Base-by-base conservation (phyloP, 2,329 filamentous ascomycete species). In the Claviceps spartinae region DNA sequence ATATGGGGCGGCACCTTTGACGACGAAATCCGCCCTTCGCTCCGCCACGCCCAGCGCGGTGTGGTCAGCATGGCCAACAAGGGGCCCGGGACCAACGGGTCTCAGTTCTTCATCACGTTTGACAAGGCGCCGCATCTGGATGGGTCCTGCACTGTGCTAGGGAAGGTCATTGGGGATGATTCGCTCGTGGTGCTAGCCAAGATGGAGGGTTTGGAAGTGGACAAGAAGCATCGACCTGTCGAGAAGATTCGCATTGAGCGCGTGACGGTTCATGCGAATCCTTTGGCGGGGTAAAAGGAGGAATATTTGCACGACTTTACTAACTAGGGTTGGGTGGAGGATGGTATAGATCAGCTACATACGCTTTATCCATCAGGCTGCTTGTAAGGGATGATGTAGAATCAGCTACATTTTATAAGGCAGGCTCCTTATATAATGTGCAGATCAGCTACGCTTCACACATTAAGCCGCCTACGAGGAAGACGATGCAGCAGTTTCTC, bases 131-230 rank as follows among this genome's bases (percentile, higher is more conserved):
- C 85, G 40, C 88, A 93, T 69, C 72, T 94, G 43, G 88, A 93
- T 65, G 87, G 86, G 4, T 78, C 88, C 64, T 93, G 93, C 63
- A 90, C 87, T 0, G 83, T 91, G 2, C 91, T 94, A 68, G 87
- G 86, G 11, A 82, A 83, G 65, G 73, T 91, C 37, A 73, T 84
- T 52, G 82, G 78, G 40, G 82, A 84, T 59, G 80, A 82, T 45
- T 76, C 78, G 52, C 61, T 82, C 47, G 78, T 73, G 38, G 86
- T 84, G 5, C 67, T 93, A 59, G 79, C 82, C 52, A 82, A 79
- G 65, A 75, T 93, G 61, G 87, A 93, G 71, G 75, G 69, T 22
- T 67, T 87, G 20, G 78, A 82, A 56, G 79, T 90, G 47, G 88
- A 93, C 67, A 85, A 82, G 71, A 93, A 91, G 75, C 82, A 77